Percentiles rank a stretch among this genome's conserved stretches.
Evolutionary conservation across 306 rosid genomes (phyloP).

Genomic region (Crotalaria pallida): DNA sequence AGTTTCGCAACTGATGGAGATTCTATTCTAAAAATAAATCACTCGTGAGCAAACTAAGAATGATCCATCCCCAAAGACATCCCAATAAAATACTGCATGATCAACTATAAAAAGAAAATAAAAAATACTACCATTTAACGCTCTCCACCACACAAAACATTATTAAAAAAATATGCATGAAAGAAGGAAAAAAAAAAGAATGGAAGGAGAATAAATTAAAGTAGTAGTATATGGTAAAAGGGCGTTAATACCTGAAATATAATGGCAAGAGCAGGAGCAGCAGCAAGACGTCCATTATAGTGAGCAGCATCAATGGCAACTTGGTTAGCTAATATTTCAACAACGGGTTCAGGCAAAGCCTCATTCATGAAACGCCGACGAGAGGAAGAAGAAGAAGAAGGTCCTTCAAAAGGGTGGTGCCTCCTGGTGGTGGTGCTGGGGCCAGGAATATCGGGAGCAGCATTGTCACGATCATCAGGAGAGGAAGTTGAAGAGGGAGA

Average conservation of each 20-base stretch:
- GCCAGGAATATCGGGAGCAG: slow-evolving; percentile 26
- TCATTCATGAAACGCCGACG: slow-evolving; percentile 62
- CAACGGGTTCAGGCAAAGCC: slow-evolving; percentile 58
- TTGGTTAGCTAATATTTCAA: slow-evolving; percentile 63
- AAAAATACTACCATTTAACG: no score
- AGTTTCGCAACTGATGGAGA: slow-evolving; percentile 31
- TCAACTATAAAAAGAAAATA: background rate
- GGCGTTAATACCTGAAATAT: slow-evolving; percentile 59
- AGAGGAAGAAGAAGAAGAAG: slow-evolving; percentile 75
- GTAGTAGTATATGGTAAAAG: background rate
- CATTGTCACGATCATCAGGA: slow-evolving; percentile 17
- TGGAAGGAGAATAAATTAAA: background rate
- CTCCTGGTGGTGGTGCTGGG: slow-evolving; percentile 27
- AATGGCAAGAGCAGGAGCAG: slow-evolving; percentile 60
- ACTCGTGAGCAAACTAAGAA: background rate
- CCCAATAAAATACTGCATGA: background rate
- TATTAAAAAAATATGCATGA: no score
- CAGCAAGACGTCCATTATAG: slow-evolving; percentile 50
- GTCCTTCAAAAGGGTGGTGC: slow-evolving; percentile 45
- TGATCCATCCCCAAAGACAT: background rate
- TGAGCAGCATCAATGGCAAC: slow-evolving; percentile 70
- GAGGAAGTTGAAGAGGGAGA: slow-evolving; percentile 31
- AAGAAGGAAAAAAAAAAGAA: background rate
- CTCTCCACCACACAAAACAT: background rate
- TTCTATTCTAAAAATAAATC: slow-evolving; percentile 2